Base-by-base conservation (phyloP, 148 eudicot genomes). In the Camellia japonica region DNA sequence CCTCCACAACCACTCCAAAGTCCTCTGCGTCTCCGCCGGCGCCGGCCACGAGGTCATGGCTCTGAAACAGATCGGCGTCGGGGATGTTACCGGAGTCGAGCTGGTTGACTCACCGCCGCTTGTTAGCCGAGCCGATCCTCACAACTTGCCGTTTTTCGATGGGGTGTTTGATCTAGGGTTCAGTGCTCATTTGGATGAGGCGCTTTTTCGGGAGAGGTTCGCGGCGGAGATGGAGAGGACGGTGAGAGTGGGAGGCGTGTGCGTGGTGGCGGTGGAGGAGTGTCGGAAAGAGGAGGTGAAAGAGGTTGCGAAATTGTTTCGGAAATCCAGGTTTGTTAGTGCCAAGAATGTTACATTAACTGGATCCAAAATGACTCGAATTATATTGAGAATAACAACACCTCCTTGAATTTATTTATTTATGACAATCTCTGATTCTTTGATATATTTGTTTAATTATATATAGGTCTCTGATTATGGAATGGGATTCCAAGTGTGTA, bases 41-140 rank as follows among this genome's bases (percentile, higher is more conserved):
- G 91, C 95, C 56, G 99, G 99, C 20, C 99, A 93, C 47, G 87
- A 90, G 62, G 97, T 89, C 30, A 83, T 82, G 94, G 98, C 98
- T 0, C 78, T 96, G 73, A 75, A 78, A 5, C 75, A 83, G 70
- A 72, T 93, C 76, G 98, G 98, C 1, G 85, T 96, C 1, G 54
- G 73, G 1, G 98, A 96, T 71, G 91, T 96, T 13, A 92, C 92
- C 0, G 99, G 89, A 3, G 86, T 96, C 19, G 99, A 96, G 86
- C 77, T 96, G 7, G 90, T 90, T 1, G 99, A 92, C 59, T 92
- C 98, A 2, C 94, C 88, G 68, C 99, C 99, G 23, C 85, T 96
- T 65, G 99, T 96, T 2, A 93, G 87, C 51, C 86, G 90, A 3
- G 98, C 95, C 47, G 98, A 96, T 63, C 93, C 93, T 0, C 90